Base-by-base conservation (phyloP, 306 rosid genomes). In the Quercus suber region DNA sequence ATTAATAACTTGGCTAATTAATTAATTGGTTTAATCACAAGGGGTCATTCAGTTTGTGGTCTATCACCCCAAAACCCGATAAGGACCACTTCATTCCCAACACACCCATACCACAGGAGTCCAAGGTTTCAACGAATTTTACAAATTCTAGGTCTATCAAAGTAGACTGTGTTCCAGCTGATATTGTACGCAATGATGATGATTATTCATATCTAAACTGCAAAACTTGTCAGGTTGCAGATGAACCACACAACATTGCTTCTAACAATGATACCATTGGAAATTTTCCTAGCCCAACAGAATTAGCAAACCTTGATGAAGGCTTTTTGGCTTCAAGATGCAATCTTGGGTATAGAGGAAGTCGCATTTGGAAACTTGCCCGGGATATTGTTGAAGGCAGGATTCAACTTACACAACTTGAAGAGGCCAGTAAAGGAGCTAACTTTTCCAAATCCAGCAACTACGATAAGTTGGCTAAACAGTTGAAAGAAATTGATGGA, bases 321-420 rank as follows among this genome's bases (percentile, higher is more conserved):
- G 37, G 57, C 60, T 86, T 82, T 74, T 69, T 88, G 55, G 80
- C 88, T 33, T 80, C 82, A 55, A 75, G 88, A 69, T 86, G 92
- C 82, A 80, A 78, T 21, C 92, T 88, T 6, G 92, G 92, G 20
- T 88, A 88, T 33, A 79, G 92, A 78, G 92, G 87, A 35, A 21
- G 74, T 63, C 82, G 86, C 57, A 78, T 86, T 68, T 37, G 82
- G 76, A 82, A 84, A 81, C 87, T 88, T 56, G 88, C 87, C 52
- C 76, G 33, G 63, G 82, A 80, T 41, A 82, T 88, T 61, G 82
- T 77, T 55, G 85, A 88, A 79, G 92, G 82, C 2, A 82, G 78
- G 73, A 73, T 88, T 79, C 89, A 82, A 41, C 76, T 86, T 20
- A 30, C 45, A 77, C 75, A 80, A 21, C 75, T 88, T 73, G 92